Conservation (phyloP, 345 rosid genomes). For the Eutrema japonicum region DNA sequence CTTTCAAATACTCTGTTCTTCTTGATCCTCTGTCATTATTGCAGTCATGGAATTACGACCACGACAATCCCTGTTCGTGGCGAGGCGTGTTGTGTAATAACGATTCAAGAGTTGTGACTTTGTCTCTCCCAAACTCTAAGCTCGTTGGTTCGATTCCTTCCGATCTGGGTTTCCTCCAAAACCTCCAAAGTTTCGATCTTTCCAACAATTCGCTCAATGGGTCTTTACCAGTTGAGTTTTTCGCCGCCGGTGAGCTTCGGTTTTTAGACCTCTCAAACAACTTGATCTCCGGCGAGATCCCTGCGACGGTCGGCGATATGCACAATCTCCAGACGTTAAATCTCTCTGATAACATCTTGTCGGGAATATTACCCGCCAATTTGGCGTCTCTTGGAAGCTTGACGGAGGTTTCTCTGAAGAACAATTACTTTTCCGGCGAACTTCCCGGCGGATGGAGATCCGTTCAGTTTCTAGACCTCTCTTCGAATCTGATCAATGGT, state of each 20-base stretch:
- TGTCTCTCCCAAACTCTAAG: constrained; percentile 68
- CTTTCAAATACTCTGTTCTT: constrained; percentile 68
- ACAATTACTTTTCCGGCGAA: constrained; percentile 61
- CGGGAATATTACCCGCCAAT: constrained; percentile 34
- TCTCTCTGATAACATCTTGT: constrained; percentile 41
- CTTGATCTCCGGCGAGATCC: constrained; percentile 72
- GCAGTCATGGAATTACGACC: constrained; percentile 60
- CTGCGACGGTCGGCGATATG: constrained; percentile 39
- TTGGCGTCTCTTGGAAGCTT: constrained; percentile 56
- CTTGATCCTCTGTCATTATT: constrained; percentile 73
- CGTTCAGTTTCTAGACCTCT: constrained; percentile 67
- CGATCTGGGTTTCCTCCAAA: constrained; percentile 62
- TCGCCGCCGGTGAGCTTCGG: constrained; percentile 57
- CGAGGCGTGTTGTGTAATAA: constrained; percentile 66
- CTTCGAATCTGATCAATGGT: constrained; percentile 78
- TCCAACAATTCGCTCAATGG: constrained; percentile 89
- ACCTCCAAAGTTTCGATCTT: constrained; percentile 68
- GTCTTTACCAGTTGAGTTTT: constrained; percentile 63
- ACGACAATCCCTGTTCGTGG: constrained; percentile 85
- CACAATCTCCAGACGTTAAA: constrained; percentile 38
- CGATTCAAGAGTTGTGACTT: constrained; percentile 53
- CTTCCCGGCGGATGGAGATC: constrained; percentile 59
- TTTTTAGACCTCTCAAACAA: constrained; percentile 79
- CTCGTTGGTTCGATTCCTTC: constrained; percentile 79
- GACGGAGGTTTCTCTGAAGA: constrained; percentile 60